Percentiles rank a stretch among this genome's conserved stretches.
phyloP scores from a whole-genome alignment of 495 filamentous ascomycete genomes.

The Platismatia glauca region DNA sequence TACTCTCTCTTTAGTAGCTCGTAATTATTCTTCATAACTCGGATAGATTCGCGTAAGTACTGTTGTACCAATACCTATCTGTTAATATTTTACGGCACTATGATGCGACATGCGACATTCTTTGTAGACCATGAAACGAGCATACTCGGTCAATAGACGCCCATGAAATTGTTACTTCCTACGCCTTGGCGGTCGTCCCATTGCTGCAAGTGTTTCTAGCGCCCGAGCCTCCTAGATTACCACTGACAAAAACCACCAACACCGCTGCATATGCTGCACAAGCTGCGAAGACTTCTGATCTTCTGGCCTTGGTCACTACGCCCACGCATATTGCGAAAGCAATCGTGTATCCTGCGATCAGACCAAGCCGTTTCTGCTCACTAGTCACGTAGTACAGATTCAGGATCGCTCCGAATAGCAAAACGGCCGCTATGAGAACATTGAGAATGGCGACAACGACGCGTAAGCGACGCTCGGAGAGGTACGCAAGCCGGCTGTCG shows the following conservation, averaged over 20 bases:
- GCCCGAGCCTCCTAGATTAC: neutral
- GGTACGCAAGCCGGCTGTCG: conserved; percentile 1
- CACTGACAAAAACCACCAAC: conserved; percentile 19
- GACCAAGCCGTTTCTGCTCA: conserved; percentile 20
- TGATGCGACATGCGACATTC: too few species aligned
- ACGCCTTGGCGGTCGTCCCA: neutral
- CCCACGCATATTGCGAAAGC: conserved; percentile 24
- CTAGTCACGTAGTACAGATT: conserved; percentile 18
- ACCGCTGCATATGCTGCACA: conserved; percentile 26
- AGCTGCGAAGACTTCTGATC: conserved; percentile 25
- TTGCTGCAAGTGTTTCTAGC: neutral
- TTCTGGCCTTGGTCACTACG: conserved; percentile 26
- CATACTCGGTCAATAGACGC: too few species aligned
- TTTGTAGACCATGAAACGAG: too few species aligned
- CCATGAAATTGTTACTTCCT: too few species aligned
- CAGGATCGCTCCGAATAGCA: conserved; percentile 26
- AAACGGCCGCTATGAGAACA: conserved; percentile 20
- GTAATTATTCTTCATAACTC: too few species aligned
- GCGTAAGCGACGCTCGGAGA: neutral
- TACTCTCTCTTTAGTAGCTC: too few species aligned
- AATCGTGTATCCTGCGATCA: conserved; percentile 27
- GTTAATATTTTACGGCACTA: too few species aligned
- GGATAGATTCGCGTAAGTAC: too few species aligned
- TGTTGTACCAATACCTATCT: too few species aligned
- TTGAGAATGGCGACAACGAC: conserved; percentile 10